Base-by-base conservation (phyloP, 768 basidiomycete species). In the Porpolomopsis calyptriformis region DNA sequence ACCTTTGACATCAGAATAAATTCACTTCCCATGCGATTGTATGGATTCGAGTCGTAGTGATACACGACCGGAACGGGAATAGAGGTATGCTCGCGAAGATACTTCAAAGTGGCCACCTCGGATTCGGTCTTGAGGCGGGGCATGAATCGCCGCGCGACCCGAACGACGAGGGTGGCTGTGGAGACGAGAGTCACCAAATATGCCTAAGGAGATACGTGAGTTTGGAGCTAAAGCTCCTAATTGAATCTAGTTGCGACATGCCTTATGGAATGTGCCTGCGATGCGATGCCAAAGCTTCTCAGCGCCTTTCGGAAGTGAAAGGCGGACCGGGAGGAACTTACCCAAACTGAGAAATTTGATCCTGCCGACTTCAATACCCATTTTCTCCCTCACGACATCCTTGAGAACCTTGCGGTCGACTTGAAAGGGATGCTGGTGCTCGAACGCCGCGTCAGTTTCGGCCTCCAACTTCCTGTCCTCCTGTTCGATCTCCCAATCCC, bases 1-100 rank as follows among this genome's bases (percentile, higher is more conserved):
- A 83, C 86, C 77, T 82, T 88, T 45, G 83, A 83, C 87, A 90
- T 87, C 50, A 91, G 59, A 52, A 90, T 86, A 54, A 80, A 90
- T 61, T 91, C 88, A 16, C 84, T 83, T 0, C 86, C 88, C 23
- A 91, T 69, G 10, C 83, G 77, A 58, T 91, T 90, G 60, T 77
- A 85, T 7, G 86, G 87, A 56, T 88, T 88, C 1, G 86, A 73
- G 54, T 90, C 85, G 60, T 84, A 82, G 59, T 78, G 75, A 50
- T 82, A 84, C 4, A 91, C 76, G 24, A 64, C 70, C 0, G 88
- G 86, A 14, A 90, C 82, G 1, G 87, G 86, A 18, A 89, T 69
- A 45, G 65, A 63, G 4, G 85, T 85, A 52, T 76, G 71, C 53
- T 80, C 69, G 41, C 83, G 79, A 22, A 91, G 71, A 58, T 81